phyloP scores from a whole-genome alignment of 208 protist species.

The Leishmania aethiopica region DNA sequence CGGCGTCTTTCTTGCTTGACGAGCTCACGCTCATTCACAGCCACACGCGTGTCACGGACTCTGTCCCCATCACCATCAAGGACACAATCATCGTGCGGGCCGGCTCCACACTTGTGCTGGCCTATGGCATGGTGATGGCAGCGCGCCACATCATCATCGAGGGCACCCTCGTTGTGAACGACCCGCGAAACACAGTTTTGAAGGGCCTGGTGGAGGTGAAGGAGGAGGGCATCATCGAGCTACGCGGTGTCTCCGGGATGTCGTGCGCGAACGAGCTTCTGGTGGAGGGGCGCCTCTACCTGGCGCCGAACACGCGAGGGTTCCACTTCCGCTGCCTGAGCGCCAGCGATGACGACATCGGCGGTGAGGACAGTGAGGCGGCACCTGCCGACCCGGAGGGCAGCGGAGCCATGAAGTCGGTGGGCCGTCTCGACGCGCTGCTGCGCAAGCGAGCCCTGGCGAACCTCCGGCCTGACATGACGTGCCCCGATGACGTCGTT shows the following conservation, averaged over 20 bases:
- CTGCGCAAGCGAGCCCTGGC: constrained; percentile 23
- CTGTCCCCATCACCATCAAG: constrained; percentile 16
- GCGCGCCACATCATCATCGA: constrained; percentile 22
- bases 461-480: constrained; percentile 43
- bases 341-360: neutral
- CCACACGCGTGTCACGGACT: constrained; percentile 30
- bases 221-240: constrained; percentile 30
- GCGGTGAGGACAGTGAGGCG: neutral
- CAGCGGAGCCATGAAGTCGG: neutral
- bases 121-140: constrained; percentile 14
- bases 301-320: neutral
- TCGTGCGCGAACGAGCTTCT: constrained; percentile 19
- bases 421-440: neutral
- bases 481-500: constrained; percentile 48
- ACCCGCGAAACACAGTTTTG: constrained; percentile 23
- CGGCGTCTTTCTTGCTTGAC: constrained; percentile 38
- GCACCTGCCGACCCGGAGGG: neutral
- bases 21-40: constrained; percentile 39
- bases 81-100: constrained; percentile 18
- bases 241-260: constrained; percentile 20
- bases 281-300: constrained; percentile 26
- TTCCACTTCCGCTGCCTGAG: constrained; percentile 25
- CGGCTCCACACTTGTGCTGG: constrained; percentile 18
- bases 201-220: constrained; percentile 35
- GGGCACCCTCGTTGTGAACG: constrained; percentile 25